phyloP scores from a whole-genome alignment of 371 early-diverging fungal genomes.

The Saksenaea oblongispora region DNA sequence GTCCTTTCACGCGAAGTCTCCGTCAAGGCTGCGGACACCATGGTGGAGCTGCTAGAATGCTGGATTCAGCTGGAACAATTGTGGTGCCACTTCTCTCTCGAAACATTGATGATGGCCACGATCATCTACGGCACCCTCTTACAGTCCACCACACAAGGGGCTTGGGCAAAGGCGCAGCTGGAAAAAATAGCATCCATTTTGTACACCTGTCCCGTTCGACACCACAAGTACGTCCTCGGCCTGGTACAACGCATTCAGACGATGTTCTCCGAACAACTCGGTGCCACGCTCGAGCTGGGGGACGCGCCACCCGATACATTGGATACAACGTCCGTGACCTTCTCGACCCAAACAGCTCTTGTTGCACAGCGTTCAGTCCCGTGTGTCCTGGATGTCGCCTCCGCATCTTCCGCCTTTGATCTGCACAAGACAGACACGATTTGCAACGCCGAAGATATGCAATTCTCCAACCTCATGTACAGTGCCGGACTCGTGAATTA shows the following conservation, averaged over 20 bases:
- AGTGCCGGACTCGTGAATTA: neutral
- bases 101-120: constrained; percentile 41
- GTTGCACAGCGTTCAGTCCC: neutral
- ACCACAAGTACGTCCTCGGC: constrained; percentile 26
- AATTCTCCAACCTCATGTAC: neutral
- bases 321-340: neutral
- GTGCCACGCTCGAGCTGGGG: neutral
- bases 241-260: constrained; percentile 19
- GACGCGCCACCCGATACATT: neutral
- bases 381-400: neutral
- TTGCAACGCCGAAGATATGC: neutral
- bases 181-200: constrained; percentile 16
- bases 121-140: constrained; percentile 19
- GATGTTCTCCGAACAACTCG: constrained; percentile 10
- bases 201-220: constrained; percentile 20
- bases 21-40: constrained; percentile 35
- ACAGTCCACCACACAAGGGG: neutral
- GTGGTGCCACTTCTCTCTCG: constrained; percentile 56
- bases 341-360: neutral
- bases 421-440: neutral
- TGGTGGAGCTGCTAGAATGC: constrained; percentile 40
- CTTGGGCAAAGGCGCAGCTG: constrained; percentile 15
- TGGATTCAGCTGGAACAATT: constrained; percentile 39
- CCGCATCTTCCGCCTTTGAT: neutral
- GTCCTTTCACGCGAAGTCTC: constrained; percentile 25